Conservation (phyloP, 2,329 filamentous ascomycete species). For the Talaromyces sp. region DNA sequence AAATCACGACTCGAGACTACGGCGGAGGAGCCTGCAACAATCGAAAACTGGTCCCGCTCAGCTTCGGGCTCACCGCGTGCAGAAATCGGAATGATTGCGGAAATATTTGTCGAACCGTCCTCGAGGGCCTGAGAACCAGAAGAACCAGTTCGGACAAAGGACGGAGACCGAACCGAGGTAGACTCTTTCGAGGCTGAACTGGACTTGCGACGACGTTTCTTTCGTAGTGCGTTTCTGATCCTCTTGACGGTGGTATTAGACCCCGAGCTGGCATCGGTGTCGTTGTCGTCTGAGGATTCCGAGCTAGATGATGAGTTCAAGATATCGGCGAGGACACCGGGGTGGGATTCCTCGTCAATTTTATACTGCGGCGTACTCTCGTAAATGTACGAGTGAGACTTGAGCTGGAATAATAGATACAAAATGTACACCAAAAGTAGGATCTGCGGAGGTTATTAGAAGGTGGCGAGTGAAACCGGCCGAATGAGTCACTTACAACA, state of each 20-base stretch:
- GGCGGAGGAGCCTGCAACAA: constrained; percentile 9
- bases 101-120: constrained; percentile 19
- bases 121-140: constrained; percentile 26
- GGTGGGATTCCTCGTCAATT: constrained; percentile 80
- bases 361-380: constrained; percentile 83
- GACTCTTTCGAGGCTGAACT: constrained; percentile 64
- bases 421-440: constrained; percentile 72
- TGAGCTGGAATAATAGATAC: constrained; percentile 86
- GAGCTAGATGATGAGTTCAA: constrained; percentile 61
- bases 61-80: constrained; percentile 49
- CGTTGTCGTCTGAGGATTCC: constrained; percentile 48
- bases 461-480: not conserved
- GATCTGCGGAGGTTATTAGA: constrained; percentile 29
- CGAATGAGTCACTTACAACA: constrained; percentile 53
- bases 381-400: constrained; percentile 83
- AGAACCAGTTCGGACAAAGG: constrained; percentile 33
- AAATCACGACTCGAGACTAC: constrained; percentile 44
- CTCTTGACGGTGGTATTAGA: constrained; percentile 67
- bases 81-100: constrained; percentile 29
- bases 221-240: constrained; percentile 67
- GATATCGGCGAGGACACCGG: constrained; percentile 73
- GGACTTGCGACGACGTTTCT: constrained; percentile 67
- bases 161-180: constrained; percentile 40
- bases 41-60: constrained; percentile 31
- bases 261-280: constrained; percentile 60